Conservation (phyloP, 2,329 filamentous ascomycete species). For the Diaporthe capsici region DNA sequence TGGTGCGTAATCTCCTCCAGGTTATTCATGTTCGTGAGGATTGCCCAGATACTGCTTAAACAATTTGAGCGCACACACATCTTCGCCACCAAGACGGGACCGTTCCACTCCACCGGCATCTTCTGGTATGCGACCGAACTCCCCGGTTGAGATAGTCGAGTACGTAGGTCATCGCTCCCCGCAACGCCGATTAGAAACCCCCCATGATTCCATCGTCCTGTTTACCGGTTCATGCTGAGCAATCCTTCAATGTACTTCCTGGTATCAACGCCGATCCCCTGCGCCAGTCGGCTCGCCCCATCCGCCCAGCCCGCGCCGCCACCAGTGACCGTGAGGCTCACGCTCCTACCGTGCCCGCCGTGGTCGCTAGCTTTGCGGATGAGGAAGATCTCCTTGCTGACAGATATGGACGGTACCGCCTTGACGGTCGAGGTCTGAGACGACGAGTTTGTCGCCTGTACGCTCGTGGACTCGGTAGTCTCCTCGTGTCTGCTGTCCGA, state of each 20-base stretch:
- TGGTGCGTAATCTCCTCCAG: neutral
- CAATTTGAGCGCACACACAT: neutral
- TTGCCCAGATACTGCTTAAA: neutral
- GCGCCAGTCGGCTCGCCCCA: conserved; percentile 72
- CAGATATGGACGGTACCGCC: conserved; percentile 36
- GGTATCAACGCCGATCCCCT: conserved; percentile 84
- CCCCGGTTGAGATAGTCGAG: neutral
- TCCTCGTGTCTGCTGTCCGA: conserved; percentile 5
- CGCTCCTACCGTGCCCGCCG: conserved; percentile 52
- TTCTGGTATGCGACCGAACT: neutral
- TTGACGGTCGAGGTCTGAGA: conserved; percentile 26
- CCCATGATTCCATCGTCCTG: neutral
- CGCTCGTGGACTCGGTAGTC: conserved; percentile 38
- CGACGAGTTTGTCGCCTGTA: conserved; percentile 30
- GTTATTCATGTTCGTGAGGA: neutral
- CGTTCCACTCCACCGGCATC: neutral
- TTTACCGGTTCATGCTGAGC: conserved; percentile 70
- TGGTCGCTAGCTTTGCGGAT: conserved; percentile 73
- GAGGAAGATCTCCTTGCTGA: conserved; percentile 73
- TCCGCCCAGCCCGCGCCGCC: conserved; percentile 62
- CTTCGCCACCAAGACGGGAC: neutral
- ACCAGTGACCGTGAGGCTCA: conserved; percentile 53
- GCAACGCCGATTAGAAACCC: conserved; percentile 1
- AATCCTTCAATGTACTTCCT: conserved; percentile 81
- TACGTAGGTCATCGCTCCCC: neutral